Percentiles rank a stretch among this genome's conserved stretches.
Evolutionary conservation across 192 early-diverging fungal species (phyloP).

Genomic region (Coemansia reversa): DNA sequence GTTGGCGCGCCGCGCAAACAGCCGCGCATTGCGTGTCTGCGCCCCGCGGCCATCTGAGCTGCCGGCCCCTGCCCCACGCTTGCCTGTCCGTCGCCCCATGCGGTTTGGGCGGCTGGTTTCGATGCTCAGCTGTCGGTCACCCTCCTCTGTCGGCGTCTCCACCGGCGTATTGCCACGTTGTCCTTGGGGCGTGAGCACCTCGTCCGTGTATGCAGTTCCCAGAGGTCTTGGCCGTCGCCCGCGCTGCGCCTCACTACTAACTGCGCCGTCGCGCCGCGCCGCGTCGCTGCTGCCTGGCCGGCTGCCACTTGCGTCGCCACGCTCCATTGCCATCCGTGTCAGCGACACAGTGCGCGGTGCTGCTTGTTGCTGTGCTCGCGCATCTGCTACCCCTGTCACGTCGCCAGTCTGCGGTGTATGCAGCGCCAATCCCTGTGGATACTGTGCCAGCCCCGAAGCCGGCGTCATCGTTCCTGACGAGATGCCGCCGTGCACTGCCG

Average conservation of each 20-base stretch:
- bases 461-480: slow-evolving; percentile 16
- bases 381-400: background rate
- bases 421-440: slow-evolving; percentile 29
- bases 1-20: slow-evolving; percentile 36
- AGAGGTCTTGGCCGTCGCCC: background rate
- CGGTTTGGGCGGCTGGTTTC: slow-evolving; percentile 25
- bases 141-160: slow-evolving; percentile 46
- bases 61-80: slow-evolving; percentile 14
- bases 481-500: background rate
- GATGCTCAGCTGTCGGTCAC: slow-evolving; percentile 42
- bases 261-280: slow-evolving; percentile 20
- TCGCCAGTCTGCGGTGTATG: slow-evolving; percentile 7
- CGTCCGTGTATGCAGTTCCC: slow-evolving; percentile 5
- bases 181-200: slow-evolving; percentile 6
- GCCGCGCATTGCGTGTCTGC: slow-evolving; percentile 18
- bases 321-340: slow-evolving; percentile 32
- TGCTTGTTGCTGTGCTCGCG: background rate
- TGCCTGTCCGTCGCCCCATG: slow-evolving; percentile 6
- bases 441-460: slow-evolving; percentile 21
- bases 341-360: slow-evolving; percentile 44
- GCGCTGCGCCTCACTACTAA: background rate
- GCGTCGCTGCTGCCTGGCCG: slow-evolving; percentile 28
- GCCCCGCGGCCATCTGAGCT: slow-evolving; percentile 21
- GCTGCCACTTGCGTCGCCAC: slow-evolving; percentile 8
- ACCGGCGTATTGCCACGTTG: slow-evolving; percentile 33